Conservation (phyloP, 306 rosid species). For the Bauhinia variegata region DNA sequence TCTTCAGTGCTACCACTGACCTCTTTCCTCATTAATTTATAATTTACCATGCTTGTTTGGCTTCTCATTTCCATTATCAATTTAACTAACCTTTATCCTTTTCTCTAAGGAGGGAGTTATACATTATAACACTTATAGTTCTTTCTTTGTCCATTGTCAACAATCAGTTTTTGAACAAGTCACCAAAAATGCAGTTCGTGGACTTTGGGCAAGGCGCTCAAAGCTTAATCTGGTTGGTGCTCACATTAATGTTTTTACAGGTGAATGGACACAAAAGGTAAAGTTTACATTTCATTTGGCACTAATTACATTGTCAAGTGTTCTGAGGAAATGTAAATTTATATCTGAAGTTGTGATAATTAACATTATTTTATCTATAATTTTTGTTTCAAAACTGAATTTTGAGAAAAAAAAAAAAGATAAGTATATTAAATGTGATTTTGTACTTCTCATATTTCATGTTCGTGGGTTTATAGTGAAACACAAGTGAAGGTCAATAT, state of each 20-base stretch:
- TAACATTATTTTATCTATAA: constrained; percentile 3
- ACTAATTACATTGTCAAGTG: constrained; percentile 7
- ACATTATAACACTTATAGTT: constrained; percentile 7
- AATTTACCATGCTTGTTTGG: constrained; percentile 6
- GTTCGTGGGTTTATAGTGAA: neutral
- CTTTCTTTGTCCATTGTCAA: constrained; percentile 20
- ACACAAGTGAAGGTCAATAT: no score
- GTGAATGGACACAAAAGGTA: constrained; percentile 99
- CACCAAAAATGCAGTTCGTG: constrained; percentile 93
- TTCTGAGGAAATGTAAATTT: neutral
- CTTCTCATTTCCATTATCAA: neutral
- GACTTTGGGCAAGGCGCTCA: constrained; percentile 97
- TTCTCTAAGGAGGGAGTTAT: constrained; percentile 1
- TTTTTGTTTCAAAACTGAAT: neutral
- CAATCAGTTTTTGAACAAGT: constrained; percentile 94
- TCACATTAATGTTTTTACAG: constrained; percentile 96
- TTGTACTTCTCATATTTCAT: constrained; percentile 12
- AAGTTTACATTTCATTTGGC: constrained; percentile 36
- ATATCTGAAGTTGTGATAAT: neutral
- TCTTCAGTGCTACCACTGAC: neutral
- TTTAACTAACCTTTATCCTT: constrained; percentile 12
- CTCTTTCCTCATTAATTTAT: neutral
- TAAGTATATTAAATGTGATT: constrained; percentile 9
- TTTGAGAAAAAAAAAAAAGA: constrained; percentile 3
- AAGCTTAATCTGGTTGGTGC: constrained; percentile 96